A percentile compares a stretch with the other conserved stretches of the same genome.
These are phyloP conservation scores for Phanerochaete sordida DNA, from an alignment of 768 basidiomycete genomes.

Conservation along the genomic window DNA sequence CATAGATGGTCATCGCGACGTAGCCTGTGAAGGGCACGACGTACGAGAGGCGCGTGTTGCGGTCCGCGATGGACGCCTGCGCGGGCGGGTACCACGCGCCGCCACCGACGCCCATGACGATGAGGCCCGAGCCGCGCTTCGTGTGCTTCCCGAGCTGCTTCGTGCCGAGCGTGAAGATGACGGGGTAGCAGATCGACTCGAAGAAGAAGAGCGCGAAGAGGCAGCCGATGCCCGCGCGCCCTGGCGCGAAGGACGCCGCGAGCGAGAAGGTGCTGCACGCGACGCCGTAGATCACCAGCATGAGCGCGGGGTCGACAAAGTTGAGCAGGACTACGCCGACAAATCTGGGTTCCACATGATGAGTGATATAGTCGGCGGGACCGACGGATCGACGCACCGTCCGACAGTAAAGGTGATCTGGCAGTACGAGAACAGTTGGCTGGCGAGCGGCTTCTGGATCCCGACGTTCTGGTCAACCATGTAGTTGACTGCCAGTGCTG, in stretches of 20 bases:
- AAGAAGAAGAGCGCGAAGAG: slow-evolving; percentile 69
- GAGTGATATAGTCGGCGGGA: too few species aligned
- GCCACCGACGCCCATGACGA: slow-evolving; percentile 66
- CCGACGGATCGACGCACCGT: slow-evolving; percentile 35
- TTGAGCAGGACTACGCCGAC: slow-evolving; percentile 58
- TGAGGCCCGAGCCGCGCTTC: slow-evolving; percentile 58
- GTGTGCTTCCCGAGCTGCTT: slow-evolving; percentile 61
- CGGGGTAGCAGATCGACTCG: slow-evolving; percentile 72
- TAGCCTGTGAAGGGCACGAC: slow-evolving; percentile 60
- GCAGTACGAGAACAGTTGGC: slow-evolving; percentile 67
- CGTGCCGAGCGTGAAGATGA: slow-evolving; percentile 63
- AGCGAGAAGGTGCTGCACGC: slow-evolving; percentile 51
- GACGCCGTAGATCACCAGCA: slow-evolving; percentile 52
- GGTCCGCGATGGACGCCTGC: slow-evolving; percentile 53
- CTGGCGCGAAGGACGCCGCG: slow-evolving; percentile 45
- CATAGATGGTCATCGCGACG: slow-evolving; percentile 53
- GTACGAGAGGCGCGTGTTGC: slow-evolving; percentile 51
- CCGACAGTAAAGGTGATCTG: slow-evolving; percentile 66
- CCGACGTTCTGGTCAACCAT: slow-evolving; percentile 60
- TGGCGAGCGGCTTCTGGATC: slow-evolving; percentile 47
- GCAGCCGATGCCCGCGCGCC: slow-evolving; percentile 54
- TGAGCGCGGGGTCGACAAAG: slow-evolving; percentile 60
- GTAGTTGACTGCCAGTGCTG: slow-evolving; percentile 67
- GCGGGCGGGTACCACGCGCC: slow-evolving; percentile 70
- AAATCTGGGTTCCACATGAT: too few species aligned